A percentile compares a stretch with the other conserved stretches of the same genome.
phyloP scores from a whole-genome alignment of 2,329 filamentous ascomycete genomes.

The Cladosporium cucumerinum region DNA sequence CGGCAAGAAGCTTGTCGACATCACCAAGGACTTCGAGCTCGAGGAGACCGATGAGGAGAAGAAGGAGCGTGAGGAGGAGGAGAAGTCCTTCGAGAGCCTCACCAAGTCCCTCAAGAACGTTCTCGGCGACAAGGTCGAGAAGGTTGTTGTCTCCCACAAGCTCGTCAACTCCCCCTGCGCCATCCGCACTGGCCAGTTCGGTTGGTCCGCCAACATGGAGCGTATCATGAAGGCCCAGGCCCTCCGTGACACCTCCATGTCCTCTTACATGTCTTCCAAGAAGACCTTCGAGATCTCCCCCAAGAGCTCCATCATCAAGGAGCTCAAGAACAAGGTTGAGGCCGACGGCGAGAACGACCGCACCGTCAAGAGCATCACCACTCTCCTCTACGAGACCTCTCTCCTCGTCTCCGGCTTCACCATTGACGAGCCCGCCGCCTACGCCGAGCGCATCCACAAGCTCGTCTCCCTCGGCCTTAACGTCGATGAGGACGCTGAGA shows the following conservation, averaged over 20 bases:
- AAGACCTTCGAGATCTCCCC: constrained; percentile 99
- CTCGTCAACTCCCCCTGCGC: constrained; percentile 90
- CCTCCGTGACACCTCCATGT: constrained; percentile 99
- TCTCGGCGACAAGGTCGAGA: constrained; percentile 98
- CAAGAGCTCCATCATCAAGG: constrained; percentile 94
- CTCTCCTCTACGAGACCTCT: constrained; percentile 98
- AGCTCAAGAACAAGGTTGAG: constrained; percentile 99
- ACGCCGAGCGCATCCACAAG: constrained; percentile 99
- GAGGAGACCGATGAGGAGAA: constrained; percentile 99
- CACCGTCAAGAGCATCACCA: constrained; percentile 98
- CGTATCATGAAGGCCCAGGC: constrained; percentile 99
- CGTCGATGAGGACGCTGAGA: constrained; percentile 89
- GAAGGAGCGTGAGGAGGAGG: constrained; percentile 87
- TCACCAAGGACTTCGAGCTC: constrained; percentile 99
- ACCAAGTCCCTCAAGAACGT: constrained; percentile 99
- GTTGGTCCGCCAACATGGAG: constrained; percentile 99
- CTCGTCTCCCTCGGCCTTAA: constrained; percentile 96
- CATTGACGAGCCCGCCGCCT: constrained; percentile 96
- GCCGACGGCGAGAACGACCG: constrained; percentile 95
- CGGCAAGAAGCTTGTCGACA: constrained; percentile 99
- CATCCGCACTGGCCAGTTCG: constrained; percentile 99
- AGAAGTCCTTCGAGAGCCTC: constrained; percentile 95
- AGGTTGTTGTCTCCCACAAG: constrained; percentile 99
- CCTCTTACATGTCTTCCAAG: constrained; percentile 99
- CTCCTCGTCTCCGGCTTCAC: constrained; percentile 98